phyloP scores from a whole-genome alignment of 1,284 basidiomycete species.

The Trichosporon inkin region DNA sequence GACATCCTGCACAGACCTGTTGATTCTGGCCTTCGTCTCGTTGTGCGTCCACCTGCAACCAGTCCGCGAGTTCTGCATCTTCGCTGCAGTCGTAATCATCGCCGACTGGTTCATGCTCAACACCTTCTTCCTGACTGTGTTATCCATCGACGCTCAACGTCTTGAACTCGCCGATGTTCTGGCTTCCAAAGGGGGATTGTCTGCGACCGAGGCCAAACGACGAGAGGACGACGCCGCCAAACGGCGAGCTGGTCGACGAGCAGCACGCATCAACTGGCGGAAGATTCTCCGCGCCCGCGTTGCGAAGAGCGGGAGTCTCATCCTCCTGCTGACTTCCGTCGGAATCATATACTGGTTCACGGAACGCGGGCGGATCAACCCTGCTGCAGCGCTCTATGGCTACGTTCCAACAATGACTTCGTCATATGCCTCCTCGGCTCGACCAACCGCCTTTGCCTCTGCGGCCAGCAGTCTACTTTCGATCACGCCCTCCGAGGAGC shows the following conservation, averaged over 20 bases:
- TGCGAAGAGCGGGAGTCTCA: constrained; percentile 70
- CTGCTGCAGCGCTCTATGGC: constrained; percentile 40
- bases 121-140: constrained; percentile 56
- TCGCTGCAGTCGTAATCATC: constrained; percentile 87
- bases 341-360: constrained; percentile 48
- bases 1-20: constrained; percentile 83
- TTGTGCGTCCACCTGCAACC: constrained; percentile 68
- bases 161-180: constrained; percentile 53
- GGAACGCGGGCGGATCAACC: constrained; percentile 30
- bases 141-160: constrained; percentile 57
- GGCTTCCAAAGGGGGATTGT: constrained; percentile 22
- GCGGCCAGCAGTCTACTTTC: constrained; percentile 20
- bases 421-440: constrained; percentile 13
- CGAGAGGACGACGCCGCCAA: constrained; percentile 18
- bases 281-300: constrained; percentile 65
- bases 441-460: constrained; percentile 20
- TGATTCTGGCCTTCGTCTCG: constrained; percentile 73
- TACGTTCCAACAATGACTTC: constrained; percentile 34
- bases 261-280: constrained; percentile 21
- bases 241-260: constrained; percentile 9
- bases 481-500: constrained; percentile 39
- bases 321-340: constrained; percentile 54
- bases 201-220: constrained; percentile 14
- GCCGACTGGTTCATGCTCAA: constrained; percentile 78
- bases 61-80: constrained; percentile 87